Evolutionary conservation across 2,329 filamentous ascomycete genomes (phyloP), one percentile per base, ranked within the genome.

Genomic region (Emydomyces testavorans): DNA sequence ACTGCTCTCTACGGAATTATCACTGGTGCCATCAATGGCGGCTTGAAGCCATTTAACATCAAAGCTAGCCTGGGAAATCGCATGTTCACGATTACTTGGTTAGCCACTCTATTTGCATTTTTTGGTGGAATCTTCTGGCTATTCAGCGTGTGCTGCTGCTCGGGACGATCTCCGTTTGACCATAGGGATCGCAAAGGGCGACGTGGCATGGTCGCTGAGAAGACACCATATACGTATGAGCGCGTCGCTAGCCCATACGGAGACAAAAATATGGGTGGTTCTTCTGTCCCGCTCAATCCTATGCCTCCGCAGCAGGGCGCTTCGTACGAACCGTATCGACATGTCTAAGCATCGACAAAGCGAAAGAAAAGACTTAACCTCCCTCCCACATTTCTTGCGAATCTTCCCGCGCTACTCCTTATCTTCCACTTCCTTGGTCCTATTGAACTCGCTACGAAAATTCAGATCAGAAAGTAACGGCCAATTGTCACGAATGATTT

Each of bases 141-240:
- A 61, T 79, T 93, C 65, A 86, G 81, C 65, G 77, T 84, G 60
- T 96, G 90, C 82, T 96, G 89, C 79, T 94, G 89, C 74, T 80
- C 77, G 57, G 85, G 86, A 39, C 72, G 75, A 57, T 73, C 68
- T 47, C 68, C 70, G 23, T 71, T 71, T 46, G 63, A 69, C 59
- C 68, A 68, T 54, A 55, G 63, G 52, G 62, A 61, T 53, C 57
- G 61, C 37, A 52, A 55, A 28, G 59, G 60, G 44, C 59, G 60
- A n/a, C 57, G 66, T 7, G 67, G 68, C 39, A 53, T 76, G 48
- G 66, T 65, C 32, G 74, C 74, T 26, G 76, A 79, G 61, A 79
- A 79, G 71, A 73, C 76, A 0, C 76, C 76, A 0, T 77, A 78
- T 60, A 77, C 73, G 3, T 80, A 80, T 55, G 75, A 79, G 65